These are phyloP conservation scores for Quercus lobata DNA, from an alignment of 331 rosid genomes.

Conservation along the genomic window DNA sequence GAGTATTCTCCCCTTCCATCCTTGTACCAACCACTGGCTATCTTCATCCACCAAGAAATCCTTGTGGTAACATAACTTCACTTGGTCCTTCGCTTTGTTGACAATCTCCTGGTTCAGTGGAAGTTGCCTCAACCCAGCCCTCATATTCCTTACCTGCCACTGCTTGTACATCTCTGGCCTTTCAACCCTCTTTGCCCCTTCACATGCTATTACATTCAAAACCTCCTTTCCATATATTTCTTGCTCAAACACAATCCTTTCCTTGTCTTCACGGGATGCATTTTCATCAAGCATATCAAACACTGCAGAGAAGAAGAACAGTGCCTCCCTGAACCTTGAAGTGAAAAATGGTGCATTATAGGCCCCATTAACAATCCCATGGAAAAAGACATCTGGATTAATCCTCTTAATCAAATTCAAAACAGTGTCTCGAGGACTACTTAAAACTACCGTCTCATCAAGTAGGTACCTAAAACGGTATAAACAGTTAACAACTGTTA, in stretches of 20 bases:
- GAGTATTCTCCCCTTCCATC: background rate
- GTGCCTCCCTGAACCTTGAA: constrained; percentile 36
- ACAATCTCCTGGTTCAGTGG: background rate
- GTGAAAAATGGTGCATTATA: constrained; percentile 33
- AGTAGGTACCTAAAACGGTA: constrained; percentile 22
- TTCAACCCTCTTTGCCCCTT: background rate
- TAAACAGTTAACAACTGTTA: constrained; percentile 23
- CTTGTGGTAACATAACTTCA: background rate
- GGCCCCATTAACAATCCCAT: constrained; percentile 27
- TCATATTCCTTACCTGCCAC: background rate
- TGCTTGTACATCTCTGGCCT: constrained; percentile 2
- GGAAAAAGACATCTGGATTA: constrained; percentile 31
- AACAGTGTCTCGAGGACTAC: constrained; percentile 25
- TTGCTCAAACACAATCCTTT: constrained; percentile 25
- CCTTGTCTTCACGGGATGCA: constrained; percentile 15
- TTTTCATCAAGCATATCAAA: constrained; percentile 35
- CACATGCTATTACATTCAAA: constrained; percentile 24
- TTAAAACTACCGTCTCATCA: constrained; percentile 24
- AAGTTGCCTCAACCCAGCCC: background rate
- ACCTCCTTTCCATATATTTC: constrained; percentile 28
- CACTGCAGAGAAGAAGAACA: constrained; percentile 23
- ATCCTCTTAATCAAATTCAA: constrained; percentile 24
- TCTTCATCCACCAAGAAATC: background rate
- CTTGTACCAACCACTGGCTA: background rate
- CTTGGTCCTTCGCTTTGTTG: background rate